Evolutionary conservation across 345 rosid genomes (phyloP).

Genomic region (Gossypium mustelinum): DNA sequence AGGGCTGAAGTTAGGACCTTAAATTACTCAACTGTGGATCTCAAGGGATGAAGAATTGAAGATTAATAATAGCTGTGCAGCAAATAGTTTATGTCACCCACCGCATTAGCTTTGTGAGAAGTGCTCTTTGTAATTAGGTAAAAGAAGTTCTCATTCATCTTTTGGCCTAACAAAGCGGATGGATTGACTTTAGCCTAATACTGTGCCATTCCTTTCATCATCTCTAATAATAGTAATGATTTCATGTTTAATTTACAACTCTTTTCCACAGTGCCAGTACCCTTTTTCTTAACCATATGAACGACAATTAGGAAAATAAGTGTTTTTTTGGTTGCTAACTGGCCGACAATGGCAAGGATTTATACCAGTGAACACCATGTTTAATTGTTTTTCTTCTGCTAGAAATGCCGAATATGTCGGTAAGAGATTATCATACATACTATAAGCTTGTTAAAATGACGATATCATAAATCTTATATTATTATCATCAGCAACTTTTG

Average conservation of each 20-base stretch:
- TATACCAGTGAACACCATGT: neutral
- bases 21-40: neutral
- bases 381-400: neutral
- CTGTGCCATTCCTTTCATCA: neutral
- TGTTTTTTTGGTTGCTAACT: neutral
- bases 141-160: constrained; percentile 13
- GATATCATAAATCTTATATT: neutral
- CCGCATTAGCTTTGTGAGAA: constrained; percentile 3
- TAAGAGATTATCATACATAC: neutral
- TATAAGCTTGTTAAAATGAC: neutral
- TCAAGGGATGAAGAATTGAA: neutral
- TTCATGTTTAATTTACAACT: neutral
- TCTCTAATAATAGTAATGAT: neutral
- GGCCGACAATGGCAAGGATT: constrained; percentile 5
- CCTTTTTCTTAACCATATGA: neutral
- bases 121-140: constrained; percentile 12
- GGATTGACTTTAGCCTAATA: neutral
- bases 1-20: neutral
- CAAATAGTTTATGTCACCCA: constrained; percentile 7
- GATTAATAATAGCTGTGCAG: neutral
- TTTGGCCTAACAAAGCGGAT: constrained; percentile 19
- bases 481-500: neutral
- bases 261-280: neutral
- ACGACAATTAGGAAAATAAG: neutral
- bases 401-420: neutral